Base-by-base conservation (phyloP, 257 asterid species). In the Solanum verrucosum region DNA sequence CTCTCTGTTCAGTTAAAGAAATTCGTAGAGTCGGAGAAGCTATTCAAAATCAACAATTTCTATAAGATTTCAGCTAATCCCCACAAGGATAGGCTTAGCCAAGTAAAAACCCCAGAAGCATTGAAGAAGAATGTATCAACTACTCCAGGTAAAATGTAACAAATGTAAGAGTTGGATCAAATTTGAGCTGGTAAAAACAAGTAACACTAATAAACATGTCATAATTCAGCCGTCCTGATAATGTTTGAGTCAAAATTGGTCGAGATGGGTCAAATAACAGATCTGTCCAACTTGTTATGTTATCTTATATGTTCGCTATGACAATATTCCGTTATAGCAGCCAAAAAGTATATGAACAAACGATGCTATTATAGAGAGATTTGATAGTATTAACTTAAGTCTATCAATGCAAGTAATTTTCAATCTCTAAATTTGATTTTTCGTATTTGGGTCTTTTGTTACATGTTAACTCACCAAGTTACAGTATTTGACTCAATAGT, bases 71-170 rank as follows among this genome's bases (percentile, higher is more conserved):
- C 90, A 20, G 81, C 29, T 18, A 74, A 90, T 33, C 4, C 84
- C 44, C 27, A 34, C 0, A 34, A 73, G 7, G 44, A 72, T 93
- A 88, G 90, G 42, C 49, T 93, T 93, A 92, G 97, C 87, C 91
- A 89, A 86, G 90, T 93, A 12, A 93, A 91, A 49, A 92, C 96
- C 16, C 94, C 96, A 5, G 95, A 93, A 89, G 93, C 71, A 12
- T 3, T 91, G 91, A 90, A 92, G 94, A 92, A 91, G 88, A 70
- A 40, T n/a, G 78, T 44, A 15, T 59, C 72, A 16, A 75, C 31
- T 87, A 87, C 74, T 71, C 74, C 79, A 74, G 49, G 82, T 72
- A 72, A 72, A 85, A 84, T 3, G 52, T 88, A 12, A 84, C 33
- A 38, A 67, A 78, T 85, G 89, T 63, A 25, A 6, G 27, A 18